Base-by-base conservation (phyloP, 768 basidiomycete species). In the Stropharia rugosoannulata region DNA sequence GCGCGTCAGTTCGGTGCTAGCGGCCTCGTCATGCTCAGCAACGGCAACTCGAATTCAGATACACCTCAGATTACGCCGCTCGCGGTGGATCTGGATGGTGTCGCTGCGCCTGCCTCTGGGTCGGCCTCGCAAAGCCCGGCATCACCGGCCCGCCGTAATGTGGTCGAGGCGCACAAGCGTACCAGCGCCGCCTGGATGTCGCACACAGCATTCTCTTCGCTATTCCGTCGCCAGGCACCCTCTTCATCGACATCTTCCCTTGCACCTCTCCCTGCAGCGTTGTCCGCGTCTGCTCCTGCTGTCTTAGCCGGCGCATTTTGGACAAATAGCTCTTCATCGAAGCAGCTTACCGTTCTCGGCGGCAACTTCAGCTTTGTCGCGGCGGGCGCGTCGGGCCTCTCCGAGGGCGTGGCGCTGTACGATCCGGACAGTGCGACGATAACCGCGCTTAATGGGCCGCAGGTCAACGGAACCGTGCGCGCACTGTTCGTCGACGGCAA, bases 241-340 rank as follows among this genome's bases (percentile, higher is more conserved):
- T 11, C 75, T n/a, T 59, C 74, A n/a, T 66, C 69, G 41, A 58
- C 71, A 1, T 52, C 55, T 44, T 40, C 55, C 22, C 70, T 74
- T 29, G 66, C 78, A 1, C 69, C 81, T 1, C 79, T 92, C n/a
- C 87, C 90, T 13, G 52, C 80, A 13, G 42, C 73, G 1, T 75
- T 82, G 27, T 70, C 83, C 9, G 77, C 85, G 1, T 74, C 81
- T 1, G 90, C 93, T 1, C 93, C 94, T 0, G 86, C 92, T 15
- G 84, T 98, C 57, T 77, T 97, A 52, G 81, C 92, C 0, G 96
- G 93, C 32, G 81, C 83, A 2, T 98, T 94, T 75, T 98, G 93
- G 92, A 89, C 83, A 6, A 97, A 98, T 66, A 77, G 76, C 37
- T 81, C 87, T 1, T 84, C 84, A 2, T 78, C 81, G 4, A 67